Evolutionary conservation across 257 asterid species (phyloP), one percentile per base, ranked within the genome.

Genomic region (Nicotiana obtusifolia): DNA sequence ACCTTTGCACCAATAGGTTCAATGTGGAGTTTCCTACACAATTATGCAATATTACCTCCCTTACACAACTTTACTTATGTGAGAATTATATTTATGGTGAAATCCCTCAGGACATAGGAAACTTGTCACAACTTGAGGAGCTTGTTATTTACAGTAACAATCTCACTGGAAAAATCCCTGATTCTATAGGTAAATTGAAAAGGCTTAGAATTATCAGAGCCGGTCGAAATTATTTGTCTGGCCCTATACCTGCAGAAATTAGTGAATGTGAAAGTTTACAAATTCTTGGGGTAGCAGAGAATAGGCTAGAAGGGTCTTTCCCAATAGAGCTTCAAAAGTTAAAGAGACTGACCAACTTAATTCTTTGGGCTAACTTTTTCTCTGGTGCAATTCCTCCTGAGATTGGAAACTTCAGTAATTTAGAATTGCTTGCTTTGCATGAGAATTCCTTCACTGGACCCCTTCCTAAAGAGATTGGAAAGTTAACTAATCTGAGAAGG

Each of bases 1-100:
- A 92, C 95, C 97, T 94, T 71, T 92, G 97, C 88, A 94, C 97
- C 4, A 94, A 94, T 35, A 85, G 95, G 67, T 69, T 94, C 83
- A 91, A 90, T 78, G 81, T 81, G n/a, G 73, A 66, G 76, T 86
- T 94, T 66, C 98, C 97, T 31, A 0, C 87, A 54, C 91, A 89
- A 9, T 30, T 94, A 35, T 88, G 88, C 86, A 87, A 73, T 31
- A 68, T 89, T 78, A 83, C 87, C 60, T 85, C 93, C 83, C 97
- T 94, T 13, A 90, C 73, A 83, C 75, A 89, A 88, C 89, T 94
- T 52, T 94, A 87, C 64, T 61, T 94, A 41, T 94, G 97, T 89
- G 98, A 94, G 86, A 94, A 94, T 65, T 91, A 91, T 62, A 28
- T 94, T 0, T 88, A 77, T 62, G 98, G 98, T n/a, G 91, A 89